These are phyloP conservation scores for Rhodofomes roseus DNA, from an alignment of 1,284 basidiomycete species.

Conservation along the genomic window DNA sequence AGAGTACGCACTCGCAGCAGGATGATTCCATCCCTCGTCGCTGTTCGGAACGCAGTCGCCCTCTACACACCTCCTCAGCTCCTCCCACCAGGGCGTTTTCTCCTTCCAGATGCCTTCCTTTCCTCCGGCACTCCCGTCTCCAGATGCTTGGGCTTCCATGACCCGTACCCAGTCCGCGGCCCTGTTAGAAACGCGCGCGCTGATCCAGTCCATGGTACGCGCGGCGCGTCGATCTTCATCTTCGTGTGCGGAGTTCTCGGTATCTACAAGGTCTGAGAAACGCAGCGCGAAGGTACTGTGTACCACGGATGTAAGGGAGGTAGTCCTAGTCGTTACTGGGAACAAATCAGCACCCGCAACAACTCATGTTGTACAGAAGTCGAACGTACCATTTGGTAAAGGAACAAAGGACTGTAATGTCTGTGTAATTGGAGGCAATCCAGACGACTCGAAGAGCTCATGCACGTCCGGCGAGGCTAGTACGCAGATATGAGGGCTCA, in stretches of 20 bases:
- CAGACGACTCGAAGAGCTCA: slow-evolving; percentile 50
- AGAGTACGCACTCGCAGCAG: slow-evolving; percentile 59
- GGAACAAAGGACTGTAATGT: slow-evolving; percentile 81
- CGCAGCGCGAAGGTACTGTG: slow-evolving; percentile 69
- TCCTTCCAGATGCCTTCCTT: slow-evolving; percentile 29
- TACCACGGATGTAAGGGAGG: slow-evolving; percentile 60
- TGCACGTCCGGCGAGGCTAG: slow-evolving; percentile 65
- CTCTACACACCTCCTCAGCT: slow-evolving; percentile 68
- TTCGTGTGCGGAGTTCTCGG: slow-evolving; percentile 67
- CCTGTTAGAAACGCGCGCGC: slow-evolving; percentile 57
- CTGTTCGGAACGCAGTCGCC: slow-evolving; percentile 69
- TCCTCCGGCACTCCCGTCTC: slow-evolving; percentile 32
- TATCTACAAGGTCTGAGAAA: slow-evolving; percentile 69
- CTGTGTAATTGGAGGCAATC: slow-evolving; percentile 62
- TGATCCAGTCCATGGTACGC: slow-evolving; percentile 78
- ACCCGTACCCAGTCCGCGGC: slow-evolving; percentile 61
- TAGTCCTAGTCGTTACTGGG: slow-evolving; percentile 74
- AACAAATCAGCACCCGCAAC: background rate
- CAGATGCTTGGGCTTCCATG: background rate
- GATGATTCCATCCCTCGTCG: slow-evolving; percentile 80
- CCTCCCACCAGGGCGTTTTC: slow-evolving; percentile 81
- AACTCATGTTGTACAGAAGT: background rate
- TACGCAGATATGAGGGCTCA: slow-evolving; percentile 77
- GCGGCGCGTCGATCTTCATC: slow-evolving; percentile 73
- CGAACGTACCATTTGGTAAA: slow-evolving; percentile 62